Evolutionary conservation across 1,284 basidiomycete species (phyloP).

Genomic region (Malassezia japonica): DNA sequence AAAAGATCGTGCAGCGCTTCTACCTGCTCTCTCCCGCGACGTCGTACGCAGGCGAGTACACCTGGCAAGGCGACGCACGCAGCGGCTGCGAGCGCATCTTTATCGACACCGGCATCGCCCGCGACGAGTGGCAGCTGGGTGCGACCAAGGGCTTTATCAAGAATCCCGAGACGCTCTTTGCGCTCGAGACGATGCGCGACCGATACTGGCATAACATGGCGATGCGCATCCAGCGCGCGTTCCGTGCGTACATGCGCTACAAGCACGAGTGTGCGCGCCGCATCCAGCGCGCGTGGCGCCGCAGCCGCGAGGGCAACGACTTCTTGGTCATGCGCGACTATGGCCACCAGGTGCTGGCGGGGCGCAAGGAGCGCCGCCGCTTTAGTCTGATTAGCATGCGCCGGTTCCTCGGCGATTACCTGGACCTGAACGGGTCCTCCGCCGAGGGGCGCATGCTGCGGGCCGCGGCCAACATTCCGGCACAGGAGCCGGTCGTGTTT

Average conservation of each 20-base stretch:
- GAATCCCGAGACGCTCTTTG: constrained; percentile 97
- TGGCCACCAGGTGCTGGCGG: constrained; percentile 80
- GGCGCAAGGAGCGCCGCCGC: constrained; percentile 83
- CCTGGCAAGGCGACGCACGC: constrained; percentile 80
- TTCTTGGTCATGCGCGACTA: constrained; percentile 85
- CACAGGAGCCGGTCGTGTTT: constrained; percentile 54
- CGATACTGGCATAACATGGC: constrained; percentile 99
- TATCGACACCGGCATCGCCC: constrained; percentile 84
- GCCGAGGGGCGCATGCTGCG: constrained; percentile 70
- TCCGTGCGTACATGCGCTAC: constrained; percentile 87
- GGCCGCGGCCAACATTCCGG: constrained; percentile 60
- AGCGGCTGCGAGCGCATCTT: constrained; percentile 89
- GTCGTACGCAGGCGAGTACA: constrained; percentile 97
- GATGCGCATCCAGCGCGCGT: constrained; percentile 86
- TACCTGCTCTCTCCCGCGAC: constrained; percentile 89
- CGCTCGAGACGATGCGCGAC: constrained; percentile 95
- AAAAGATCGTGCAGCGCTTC: constrained; percentile 87
- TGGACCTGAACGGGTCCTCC: constrained; percentile 61
- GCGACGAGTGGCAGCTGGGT: constrained; percentile 99
- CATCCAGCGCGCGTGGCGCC: constrained; percentile 97
- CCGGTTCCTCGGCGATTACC: constrained; percentile 92
- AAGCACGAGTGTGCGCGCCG: constrained; percentile 87
- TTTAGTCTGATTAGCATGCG: constrained; percentile 90
- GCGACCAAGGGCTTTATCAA: constrained; percentile 98
- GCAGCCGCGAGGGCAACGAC: constrained; percentile 84